Base-by-base conservation (phyloP, 805 yeast species). In the Candida hungchunana region DNA sequence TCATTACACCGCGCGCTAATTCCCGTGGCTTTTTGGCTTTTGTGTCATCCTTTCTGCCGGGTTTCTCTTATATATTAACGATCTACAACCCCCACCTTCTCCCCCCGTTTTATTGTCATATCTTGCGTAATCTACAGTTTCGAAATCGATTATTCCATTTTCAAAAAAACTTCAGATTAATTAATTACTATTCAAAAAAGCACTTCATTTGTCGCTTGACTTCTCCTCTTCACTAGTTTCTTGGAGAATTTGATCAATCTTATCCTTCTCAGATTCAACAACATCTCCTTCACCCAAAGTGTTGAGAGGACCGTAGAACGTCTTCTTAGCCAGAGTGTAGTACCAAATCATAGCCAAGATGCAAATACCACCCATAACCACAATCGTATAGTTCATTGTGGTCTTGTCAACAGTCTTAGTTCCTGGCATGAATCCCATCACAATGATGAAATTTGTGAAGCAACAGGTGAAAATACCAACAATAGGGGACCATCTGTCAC, bases 311-410 rank as follows among this genome's bases (percentile, higher is more conserved):
- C 88, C 88, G 24, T 63, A 58, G 62, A 72, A 80, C 48, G 64
- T 60, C 42, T 68, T 72, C 43, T 69, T 71, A 15, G 78, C 82
- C 50, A 69, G 69, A 5, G 64, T 51, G 32, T 55, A 66, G 60
- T 73, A 79, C 51, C 79, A 79, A 0, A 69, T 31, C 40, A 69
- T 51, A 2, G 82, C 64, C 17, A 78, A 62, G 7, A 74, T 43
- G 81, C 84, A 77, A 12, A 72, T 67, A 23, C 79, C 80, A 18
- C 75, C 74, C 25, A 76, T 79, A 40, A 82, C 75, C 4, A 76
- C 85, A 51, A 73, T 70, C 1, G 87, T 75, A 53, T 82, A 83
- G 58, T 83, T 83, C 93, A 83, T 82, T 5, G 73, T 59, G 0
- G 59, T 57, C 37, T 63, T 64, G 9, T 47, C 41, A 5, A 58